phyloP scores from a whole-genome alignment of 306 rosid genomes.

The Quercus berberidifolia region DNA sequence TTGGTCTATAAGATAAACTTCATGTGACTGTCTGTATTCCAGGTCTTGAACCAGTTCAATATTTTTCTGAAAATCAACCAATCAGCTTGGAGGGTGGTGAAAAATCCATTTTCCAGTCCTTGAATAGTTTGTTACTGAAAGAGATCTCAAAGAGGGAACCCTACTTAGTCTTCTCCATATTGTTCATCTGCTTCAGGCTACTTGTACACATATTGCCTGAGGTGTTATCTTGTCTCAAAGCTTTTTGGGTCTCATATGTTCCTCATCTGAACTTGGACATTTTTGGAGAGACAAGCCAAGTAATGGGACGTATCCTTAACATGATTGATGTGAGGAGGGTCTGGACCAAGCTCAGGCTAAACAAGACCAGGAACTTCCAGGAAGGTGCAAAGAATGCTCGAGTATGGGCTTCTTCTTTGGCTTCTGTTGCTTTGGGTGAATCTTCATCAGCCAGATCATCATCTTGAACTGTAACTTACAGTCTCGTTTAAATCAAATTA shows the following conservation, averaged over 20 bases:
- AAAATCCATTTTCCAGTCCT: constrained; percentile 24
- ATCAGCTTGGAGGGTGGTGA: constrained; percentile 20
- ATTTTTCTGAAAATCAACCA: constrained; percentile 22
- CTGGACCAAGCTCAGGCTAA: constrained; percentile 63
- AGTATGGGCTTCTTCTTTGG: constrained; percentile 79
- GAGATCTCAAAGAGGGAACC: constrained; percentile 51
- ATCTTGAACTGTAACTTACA: constrained; percentile 20
- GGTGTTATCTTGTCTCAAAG: constrained; percentile 32
- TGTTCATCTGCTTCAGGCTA: constrained; percentile 58
- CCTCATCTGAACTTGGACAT: constrained; percentile 67
- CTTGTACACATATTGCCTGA: constrained; percentile 37
- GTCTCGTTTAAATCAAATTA: constrained; percentile 27
- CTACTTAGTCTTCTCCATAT: constrained; percentile 41
- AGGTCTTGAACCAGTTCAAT: constrained; percentile 51
- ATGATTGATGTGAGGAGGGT: constrained; percentile 56
- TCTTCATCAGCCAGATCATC: constrained; percentile 41
- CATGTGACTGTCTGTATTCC: constrained; percentile 17
- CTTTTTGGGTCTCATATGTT: constrained; percentile 42
- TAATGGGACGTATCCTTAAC: constrained; percentile 48
- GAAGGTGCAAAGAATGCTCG: constrained; percentile 57
- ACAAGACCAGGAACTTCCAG: constrained; percentile 68
- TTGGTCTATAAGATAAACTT: background rate
- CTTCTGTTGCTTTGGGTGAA: constrained; percentile 68
- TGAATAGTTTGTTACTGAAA: constrained; percentile 27
- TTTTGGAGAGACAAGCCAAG: constrained; percentile 69